Conservation (phyloP, 495 filamentous ascomycete species). For the Daldinia bambusicola region DNA sequence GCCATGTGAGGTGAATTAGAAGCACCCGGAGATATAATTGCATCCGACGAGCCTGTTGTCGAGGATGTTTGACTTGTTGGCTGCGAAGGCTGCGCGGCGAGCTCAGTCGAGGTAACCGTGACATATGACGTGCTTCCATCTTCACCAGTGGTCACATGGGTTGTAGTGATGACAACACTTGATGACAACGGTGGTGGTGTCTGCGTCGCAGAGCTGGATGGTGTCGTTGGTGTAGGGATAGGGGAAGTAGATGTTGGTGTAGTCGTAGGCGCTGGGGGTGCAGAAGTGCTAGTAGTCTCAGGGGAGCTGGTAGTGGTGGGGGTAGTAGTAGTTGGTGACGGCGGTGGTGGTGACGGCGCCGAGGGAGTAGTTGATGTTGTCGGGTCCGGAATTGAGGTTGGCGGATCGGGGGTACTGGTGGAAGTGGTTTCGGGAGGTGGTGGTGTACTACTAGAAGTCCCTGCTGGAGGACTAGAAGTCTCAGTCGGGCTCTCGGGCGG, state of each 20-base stretch:
- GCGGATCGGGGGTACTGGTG: constrained; percentile 40
- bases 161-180: constrained; percentile 42
- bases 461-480: constrained; percentile 37
- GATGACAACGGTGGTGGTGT: constrained; percentile 27
- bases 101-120: constrained; percentile 43
- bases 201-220: constrained; percentile 42
- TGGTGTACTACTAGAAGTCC: constrained; percentile 18
- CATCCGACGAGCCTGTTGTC: constrained; percentile 41
- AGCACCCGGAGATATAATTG: constrained; percentile 49
- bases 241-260: constrained; percentile 34
- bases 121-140: constrained; percentile 40
- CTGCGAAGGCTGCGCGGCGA: constrained; percentile 25
- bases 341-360: not conserved
- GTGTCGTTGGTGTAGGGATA: constrained; percentile 5
- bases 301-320: constrained; percentile 23
- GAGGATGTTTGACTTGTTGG: constrained; percentile 29
- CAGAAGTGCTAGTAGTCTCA: constrained; percentile 8
- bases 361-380: constrained; percentile 22
- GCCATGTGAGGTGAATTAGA: constrained; percentile 59
- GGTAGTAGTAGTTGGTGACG: not conserved
- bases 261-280: constrained; percentile 40
- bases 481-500: constrained; percentile 47
- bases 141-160: constrained; percentile 35
- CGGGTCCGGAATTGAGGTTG: constrained; percentile 22
- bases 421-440: constrained; percentile 30